Evolutionary conservation across 2,329 filamentous ascomycete genomes (phyloP).

Genomic region (Colletotrichum plurivorum): DNA sequence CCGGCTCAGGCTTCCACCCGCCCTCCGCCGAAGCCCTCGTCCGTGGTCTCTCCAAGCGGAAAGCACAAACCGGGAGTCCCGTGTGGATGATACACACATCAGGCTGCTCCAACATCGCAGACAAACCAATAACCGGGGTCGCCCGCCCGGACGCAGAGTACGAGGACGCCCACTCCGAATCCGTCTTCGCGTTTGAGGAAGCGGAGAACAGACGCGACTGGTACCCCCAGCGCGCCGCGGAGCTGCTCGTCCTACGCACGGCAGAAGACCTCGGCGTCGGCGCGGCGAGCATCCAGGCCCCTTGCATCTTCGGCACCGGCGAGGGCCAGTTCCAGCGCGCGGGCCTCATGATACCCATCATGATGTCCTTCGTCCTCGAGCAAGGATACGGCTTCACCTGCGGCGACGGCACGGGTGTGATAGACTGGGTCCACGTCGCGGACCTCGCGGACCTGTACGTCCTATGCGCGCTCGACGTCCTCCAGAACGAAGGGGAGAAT

Average conservation of each 20-base stretch:
- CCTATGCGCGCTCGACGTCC: slow-evolving; percentile 29
- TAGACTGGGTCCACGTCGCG: slow-evolving; percentile 41
- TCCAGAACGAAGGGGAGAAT: slow-evolving; percentile 17
- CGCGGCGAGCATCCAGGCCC: slow-evolving; percentile 40
- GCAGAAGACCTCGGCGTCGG: slow-evolving; percentile 31
- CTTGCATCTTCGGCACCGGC: slow-evolving; percentile 39
- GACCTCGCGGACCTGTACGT: slow-evolving; percentile 43
- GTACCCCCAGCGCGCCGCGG: slow-evolving; percentile 43
- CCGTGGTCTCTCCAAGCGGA: slow-evolving; percentile 49
- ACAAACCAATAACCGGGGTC: slow-evolving; percentile 37
- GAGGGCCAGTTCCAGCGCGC: slow-evolving; percentile 40
- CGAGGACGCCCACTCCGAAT: slow-evolving; percentile 30
- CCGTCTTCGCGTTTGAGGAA: slow-evolving; percentile 38
- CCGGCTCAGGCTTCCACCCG: slow-evolving; percentile 51
- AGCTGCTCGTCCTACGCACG: slow-evolving; percentile 37
- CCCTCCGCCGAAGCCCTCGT: slow-evolving; percentile 52
- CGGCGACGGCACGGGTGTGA: slow-evolving; percentile 37
- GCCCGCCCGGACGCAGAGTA: slow-evolving; percentile 33
- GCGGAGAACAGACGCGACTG: slow-evolving; percentile 37
- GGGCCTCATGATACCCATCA: slow-evolving; percentile 40
- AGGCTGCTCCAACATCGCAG: slow-evolving; percentile 42
- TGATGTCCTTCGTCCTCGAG: slow-evolving; percentile 41
- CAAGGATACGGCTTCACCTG: slow-evolving; percentile 40
- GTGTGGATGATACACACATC: slow-evolving; percentile 42
- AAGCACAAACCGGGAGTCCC: slow-evolving; percentile 7